Evolutionary conservation across 2,329 filamentous ascomycete genomes (phyloP).

Genomic region (Aspergillus alliaceus): DNA sequence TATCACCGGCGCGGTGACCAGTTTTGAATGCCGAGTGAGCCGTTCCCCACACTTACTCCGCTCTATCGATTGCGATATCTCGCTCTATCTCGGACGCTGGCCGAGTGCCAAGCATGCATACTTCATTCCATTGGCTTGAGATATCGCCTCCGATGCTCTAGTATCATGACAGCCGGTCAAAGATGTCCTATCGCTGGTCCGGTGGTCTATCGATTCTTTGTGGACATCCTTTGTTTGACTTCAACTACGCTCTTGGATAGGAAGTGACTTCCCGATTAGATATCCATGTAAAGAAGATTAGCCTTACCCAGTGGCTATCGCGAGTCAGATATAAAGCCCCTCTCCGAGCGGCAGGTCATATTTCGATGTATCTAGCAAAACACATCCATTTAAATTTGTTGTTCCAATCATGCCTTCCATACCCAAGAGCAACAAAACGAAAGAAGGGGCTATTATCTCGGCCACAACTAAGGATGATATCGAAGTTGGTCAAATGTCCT

Average conservation of each 20-base stretch:
- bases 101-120: background rate
- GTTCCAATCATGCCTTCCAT: background rate
- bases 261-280: background rate
- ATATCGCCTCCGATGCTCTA: background rate
- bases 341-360: background rate
- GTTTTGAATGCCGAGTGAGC: background rate
- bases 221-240: background rate
- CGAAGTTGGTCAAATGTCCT: conserved; percentile 23
- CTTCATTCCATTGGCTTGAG: background rate
- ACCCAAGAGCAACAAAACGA: background rate
- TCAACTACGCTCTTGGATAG: background rate
- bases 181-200: background rate
- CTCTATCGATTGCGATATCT: background rate
- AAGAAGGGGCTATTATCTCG: background rate
- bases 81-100: background rate
- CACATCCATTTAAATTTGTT: background rate
- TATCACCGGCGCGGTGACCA: background rate
- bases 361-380: background rate
- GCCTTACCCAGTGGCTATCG: background rate
- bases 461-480: conserved; percentile 11
- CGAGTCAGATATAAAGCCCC: background rate
- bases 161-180: background rate
- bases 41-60: background rate
- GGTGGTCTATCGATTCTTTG: background rate
- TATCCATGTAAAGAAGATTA: background rate